phyloP scores from a whole-genome alignment of 352 stramenopile species.

The Pythium aquatile region DNA sequence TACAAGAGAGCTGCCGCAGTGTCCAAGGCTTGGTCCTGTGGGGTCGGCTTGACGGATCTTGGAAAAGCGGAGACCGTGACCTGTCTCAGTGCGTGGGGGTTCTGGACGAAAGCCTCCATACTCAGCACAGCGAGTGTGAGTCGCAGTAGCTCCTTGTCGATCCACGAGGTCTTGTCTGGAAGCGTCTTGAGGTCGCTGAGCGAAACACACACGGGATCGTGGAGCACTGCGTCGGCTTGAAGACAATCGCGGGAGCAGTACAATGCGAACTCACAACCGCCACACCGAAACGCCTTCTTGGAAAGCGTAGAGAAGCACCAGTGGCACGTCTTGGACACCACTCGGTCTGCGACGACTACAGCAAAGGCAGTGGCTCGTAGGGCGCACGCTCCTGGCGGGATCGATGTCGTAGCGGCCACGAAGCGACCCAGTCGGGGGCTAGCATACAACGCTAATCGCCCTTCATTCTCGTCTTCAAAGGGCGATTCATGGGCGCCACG shows the following conservation, averaged over 20 bases:
- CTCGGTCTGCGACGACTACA: conserved; percentile 38
- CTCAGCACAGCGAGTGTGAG: conserved; percentile 51
- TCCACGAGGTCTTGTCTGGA: not conserved
- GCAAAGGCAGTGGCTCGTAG: conserved; percentile 54
- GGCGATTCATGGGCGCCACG: conserved; percentile 22
- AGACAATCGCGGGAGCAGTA: conserved; percentile 59
- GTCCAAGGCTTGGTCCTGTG: conserved; percentile 1
- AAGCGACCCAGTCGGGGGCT: conserved; percentile 35
- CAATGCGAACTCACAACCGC: conserved; percentile 42
- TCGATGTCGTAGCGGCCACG: conserved; percentile 27
- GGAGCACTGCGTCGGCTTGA: conserved; percentile 37
- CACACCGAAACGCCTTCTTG: conserved; percentile 54
- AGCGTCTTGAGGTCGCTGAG: conserved; percentile 25
- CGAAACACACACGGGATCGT: conserved; percentile 48
- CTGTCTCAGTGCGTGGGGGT: conserved; percentile 29
- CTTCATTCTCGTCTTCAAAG: conserved; percentile 26
- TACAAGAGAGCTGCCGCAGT: conserved; percentile 2
- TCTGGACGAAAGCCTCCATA: conserved; percentile 53
- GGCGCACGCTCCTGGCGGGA: conserved; percentile 31
- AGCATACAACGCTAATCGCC: conserved; percentile 23
- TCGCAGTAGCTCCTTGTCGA: conserved; percentile 47
- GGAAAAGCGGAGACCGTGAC: conserved; percentile 16
- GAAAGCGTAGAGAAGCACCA: conserved; percentile 53
- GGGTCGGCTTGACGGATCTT: not conserved
- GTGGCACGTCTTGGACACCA: conserved; percentile 39